Conservation (phyloP, 148 eudicot species). For the Fagopyrum tataricum region DNA sequence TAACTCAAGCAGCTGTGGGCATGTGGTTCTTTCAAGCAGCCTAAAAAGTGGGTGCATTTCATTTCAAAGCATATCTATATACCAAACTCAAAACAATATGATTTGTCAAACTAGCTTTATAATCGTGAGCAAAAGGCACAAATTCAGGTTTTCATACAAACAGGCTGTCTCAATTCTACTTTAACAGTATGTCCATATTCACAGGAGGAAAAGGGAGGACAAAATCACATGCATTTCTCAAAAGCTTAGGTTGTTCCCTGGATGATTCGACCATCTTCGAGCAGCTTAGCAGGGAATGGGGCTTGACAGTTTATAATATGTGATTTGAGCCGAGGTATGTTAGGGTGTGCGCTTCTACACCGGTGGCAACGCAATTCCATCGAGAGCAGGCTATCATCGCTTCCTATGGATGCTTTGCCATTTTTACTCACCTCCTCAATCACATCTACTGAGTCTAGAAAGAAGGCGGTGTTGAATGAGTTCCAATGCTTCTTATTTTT, state of each 20-base stretch:
- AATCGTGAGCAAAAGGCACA: background rate
- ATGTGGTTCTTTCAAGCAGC: background rate
- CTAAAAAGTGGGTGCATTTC: background rate
- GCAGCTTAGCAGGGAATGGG: conserved; percentile 48
- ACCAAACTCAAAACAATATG: background rate
- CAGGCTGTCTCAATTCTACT: background rate
- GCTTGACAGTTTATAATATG: conserved; percentile 55
- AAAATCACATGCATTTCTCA: background rate
- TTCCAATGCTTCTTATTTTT: conserved; percentile 99
- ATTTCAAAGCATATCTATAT: background rate
- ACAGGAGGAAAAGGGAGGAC: background rate
- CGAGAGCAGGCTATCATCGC: conserved; percentile 38
- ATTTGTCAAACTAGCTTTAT: background rate
- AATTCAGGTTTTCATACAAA: background rate
- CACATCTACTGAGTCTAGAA: conserved; percentile 79
- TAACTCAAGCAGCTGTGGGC: background rate
- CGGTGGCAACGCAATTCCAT: conserved; percentile 85
- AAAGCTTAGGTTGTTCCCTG: conserved; percentile 22
- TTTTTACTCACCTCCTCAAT: conserved; percentile 49
- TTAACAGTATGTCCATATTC: background rate
- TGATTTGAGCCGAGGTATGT: conserved; percentile 70
- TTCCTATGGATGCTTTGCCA: conserved; percentile 40
- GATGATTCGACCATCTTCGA: conserved; percentile 49
- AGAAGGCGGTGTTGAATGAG: conserved; percentile 83
- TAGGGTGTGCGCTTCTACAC: conserved; percentile 92